Evolutionary conservation across 2,329 filamentous ascomycete species (phyloP).

Genomic region (Chaetomium strumarium): DNA sequence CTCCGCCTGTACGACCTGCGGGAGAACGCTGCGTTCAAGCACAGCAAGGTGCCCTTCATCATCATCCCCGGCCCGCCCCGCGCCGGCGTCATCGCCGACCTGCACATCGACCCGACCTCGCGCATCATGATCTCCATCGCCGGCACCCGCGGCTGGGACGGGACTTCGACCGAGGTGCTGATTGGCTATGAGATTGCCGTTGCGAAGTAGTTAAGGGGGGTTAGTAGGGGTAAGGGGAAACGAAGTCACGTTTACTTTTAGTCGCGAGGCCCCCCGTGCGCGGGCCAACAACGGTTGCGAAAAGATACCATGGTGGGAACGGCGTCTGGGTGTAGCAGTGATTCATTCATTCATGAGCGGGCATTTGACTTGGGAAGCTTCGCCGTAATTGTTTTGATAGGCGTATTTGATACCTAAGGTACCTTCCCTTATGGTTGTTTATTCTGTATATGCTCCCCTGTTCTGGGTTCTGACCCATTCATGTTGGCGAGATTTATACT

Average conservation of each 20-base stretch:
- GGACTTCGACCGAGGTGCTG: constrained; percentile 78
- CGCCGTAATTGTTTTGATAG: too few species aligned
- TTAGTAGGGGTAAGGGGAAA: neutral
- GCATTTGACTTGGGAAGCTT: too few species aligned
- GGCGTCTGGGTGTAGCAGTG: too few species aligned
- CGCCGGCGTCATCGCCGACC: constrained; percentile 78
- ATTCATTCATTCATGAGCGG: too few species aligned
- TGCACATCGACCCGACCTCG: constrained; percentile 84
- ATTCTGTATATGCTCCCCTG: too few species aligned
- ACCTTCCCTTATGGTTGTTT: too few species aligned
- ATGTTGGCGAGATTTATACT: too few species aligned
- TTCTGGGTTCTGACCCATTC: too few species aligned
- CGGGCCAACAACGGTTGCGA: neutral
- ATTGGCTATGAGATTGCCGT: constrained; percentile 84
- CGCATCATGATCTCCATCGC: constrained; percentile 88
- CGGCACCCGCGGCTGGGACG: constrained; percentile 93
- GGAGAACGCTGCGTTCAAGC: constrained; percentile 57
- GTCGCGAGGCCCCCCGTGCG: neutral
- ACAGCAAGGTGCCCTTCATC: constrained; percentile 85
- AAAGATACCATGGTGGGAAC: too few species aligned
- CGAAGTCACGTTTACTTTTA: neutral
- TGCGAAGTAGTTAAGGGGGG: neutral
- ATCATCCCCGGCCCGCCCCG: constrained; percentile 82
- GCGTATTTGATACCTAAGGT: too few species aligned
- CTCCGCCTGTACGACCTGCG: constrained; percentile 85